Percentiles rank a stretch among this genome's conserved stretches.
phyloP scores from a whole-genome alignment of 805 yeast species.

The Suhomyces vadensis region DNA sequence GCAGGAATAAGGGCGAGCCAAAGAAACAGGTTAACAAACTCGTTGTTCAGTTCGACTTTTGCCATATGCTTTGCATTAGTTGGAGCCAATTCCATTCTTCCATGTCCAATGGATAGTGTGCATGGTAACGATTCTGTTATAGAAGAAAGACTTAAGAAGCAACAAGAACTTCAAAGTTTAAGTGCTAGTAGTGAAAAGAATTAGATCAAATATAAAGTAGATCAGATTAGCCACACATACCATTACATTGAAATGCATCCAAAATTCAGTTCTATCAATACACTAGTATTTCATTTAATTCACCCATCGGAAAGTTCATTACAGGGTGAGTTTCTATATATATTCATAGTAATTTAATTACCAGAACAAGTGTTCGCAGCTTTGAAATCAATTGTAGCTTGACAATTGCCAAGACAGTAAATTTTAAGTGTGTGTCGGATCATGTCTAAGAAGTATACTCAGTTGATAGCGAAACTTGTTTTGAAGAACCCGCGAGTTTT shows the following conservation, averaged over 20 bases:
- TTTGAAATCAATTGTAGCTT: not conserved
- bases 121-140: conserved; percentile 43
- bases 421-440: too few relatives aligned
- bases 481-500: too few relatives aligned
- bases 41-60: conserved; percentile 71
- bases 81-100: conserved; percentile 55
- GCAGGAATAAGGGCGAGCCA: conserved; percentile 52
- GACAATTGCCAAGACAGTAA: too few relatives aligned
- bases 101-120: conserved; percentile 45
- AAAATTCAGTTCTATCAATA: conserved; percentile 1
- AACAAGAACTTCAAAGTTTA: conserved; percentile 10
- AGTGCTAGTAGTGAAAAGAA: conserved; percentile 1
- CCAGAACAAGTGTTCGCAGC: not conserved
- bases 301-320: conserved; percentile 4
- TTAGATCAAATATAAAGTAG: not conserved
- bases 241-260: too few relatives aligned
- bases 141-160: conserved; percentile 30
- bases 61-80: conserved; percentile 60
- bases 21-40: conserved; percentile 57
- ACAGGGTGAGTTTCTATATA: not conserved
- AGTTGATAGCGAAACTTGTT: too few relatives aligned
- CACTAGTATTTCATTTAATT: not conserved
- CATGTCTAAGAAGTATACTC: too few relatives aligned
- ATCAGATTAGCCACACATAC: not conserved
- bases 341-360: not conserved